Evolutionary conservation across 23 red algal genomes (phyloP), one percentile per base, ranked within the genome.

Genomic region (Gracilaria domingensis): DNA sequence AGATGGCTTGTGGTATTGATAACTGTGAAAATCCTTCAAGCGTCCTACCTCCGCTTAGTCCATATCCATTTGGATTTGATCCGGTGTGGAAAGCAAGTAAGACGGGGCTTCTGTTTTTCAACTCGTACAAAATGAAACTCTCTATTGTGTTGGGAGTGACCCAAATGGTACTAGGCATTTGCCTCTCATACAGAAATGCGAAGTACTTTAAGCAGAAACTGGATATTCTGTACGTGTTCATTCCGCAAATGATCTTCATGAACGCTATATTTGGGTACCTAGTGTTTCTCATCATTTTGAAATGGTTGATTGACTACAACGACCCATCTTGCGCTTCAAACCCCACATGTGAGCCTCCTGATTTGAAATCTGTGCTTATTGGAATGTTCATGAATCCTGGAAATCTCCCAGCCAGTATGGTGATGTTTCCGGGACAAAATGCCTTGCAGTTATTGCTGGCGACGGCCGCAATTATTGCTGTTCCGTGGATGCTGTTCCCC

Each of bases 101-200:
- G 65, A 99, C 91, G 37, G 93, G 97, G 18, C 93, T 99, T 7
- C 35, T 93, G 28, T 95, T 99, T 78, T 96, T 96, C 60, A 99
- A 99, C 51, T 95, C 90, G 12, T 99, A 96, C 88, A 99, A 99
- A 73, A 99, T 99, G 97, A 99, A 99, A 74, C 75, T 99, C 9
- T 93, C 93, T 9, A 96, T 99, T 39, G 91, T 95, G 26, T 75
- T 99, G 8, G 97, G 93, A 29, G 93, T 99, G 0, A 66, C 79
- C 24, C 97, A 99, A 78, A 99, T 99, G 97, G 72, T 95, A 32
- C 56, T 99, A 49, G 97, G 97, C 44, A 96, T 99, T 58, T 66
- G 89, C 25, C 83, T 96, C 40, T 99, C 97, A 0, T 94, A 92
- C 64, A 55, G 60, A 25, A 99, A 99, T 80, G 97, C 94, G 26